Evolutionary conservation across 306 rosid genomes (phyloP), one percentile per base, ranked within the genome.

Genomic region (Biancaea sappan): DNA sequence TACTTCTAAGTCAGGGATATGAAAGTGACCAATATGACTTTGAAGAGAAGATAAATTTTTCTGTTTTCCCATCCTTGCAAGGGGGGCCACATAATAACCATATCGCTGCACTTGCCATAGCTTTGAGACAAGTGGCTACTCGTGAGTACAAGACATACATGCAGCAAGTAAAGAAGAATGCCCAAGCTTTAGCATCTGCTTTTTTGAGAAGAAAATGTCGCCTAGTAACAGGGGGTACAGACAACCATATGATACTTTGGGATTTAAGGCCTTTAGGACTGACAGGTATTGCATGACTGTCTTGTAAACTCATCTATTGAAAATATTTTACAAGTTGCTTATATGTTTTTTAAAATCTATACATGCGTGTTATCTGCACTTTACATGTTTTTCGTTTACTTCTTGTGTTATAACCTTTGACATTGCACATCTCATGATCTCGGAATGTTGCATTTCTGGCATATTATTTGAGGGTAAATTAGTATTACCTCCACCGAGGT

Each of bases 11-110:
- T 71, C 96, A 91, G 78, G 98, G 92, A 73, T 65, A 79, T 66
- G 92, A 86, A 74, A 80, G 81, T 60, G 88, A 88, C 59, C 90
- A 84, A 29, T 93, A 88, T 81, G 98, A 91, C 70, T 89, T 86
- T 15, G 98, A 93, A 81, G 98, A 93, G 56, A 93, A 85, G 86
- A 89, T 93, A 71, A 93, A 93, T 76, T 93, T 93, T 72, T 89
- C 97, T 32, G 98, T 93, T 60, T 91, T 91, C 28, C 96, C 98
- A 66, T 92, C 98, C 35, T 19, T 90, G 86, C 98, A 93, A 91
- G 98, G 98, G 24, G 98, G 98, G 13, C 98, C 98, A 2, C 98
- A 93, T 85, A 93, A 93, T 84, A 93, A 93, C 80, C 97, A 93
- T 62, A 91, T 87, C 64, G 98, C 97, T 74, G 98, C 98, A 1